Base-by-base conservation (phyloP, 2,329 filamentous ascomycete species). In the Colletotrichum orbiculare region DNA sequence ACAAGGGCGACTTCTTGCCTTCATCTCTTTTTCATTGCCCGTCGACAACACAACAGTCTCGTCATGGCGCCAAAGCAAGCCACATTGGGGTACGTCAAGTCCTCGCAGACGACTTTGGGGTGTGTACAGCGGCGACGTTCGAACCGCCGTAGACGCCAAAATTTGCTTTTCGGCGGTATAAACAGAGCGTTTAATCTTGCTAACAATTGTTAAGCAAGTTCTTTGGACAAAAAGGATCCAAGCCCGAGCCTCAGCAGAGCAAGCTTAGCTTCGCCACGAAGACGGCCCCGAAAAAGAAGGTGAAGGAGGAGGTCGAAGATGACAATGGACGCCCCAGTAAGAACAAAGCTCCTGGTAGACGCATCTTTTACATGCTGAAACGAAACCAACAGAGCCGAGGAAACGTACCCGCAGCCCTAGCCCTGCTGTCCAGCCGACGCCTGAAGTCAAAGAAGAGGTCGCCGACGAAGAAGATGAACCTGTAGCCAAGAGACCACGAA, bases 31-130 rank as follows among this genome's bases (percentile, higher is more conserved):
- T 49, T 50, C 42, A 39, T 25, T 25, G 25, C 25, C 39, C 34
- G 34, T 60, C 25, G 35, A 41, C 15, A 43, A 7, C 50, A 58
- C n/a, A 38, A 17, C 49, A 10, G 34, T 17, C 13, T 70, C 70
- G 60, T 47, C 47, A 83, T 83, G 80, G 80, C 82, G 70, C 81
- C 81, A 47, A 94, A 92, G 76, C 93, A 97, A 81, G 89, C 91
- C 73, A 97, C 92, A 67, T 81, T 97, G 77, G 92, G 92, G 94
- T 97, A 96, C 81, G 93, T 95, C 68, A 90, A 87, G 79, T 81
- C 89, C 72, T 84, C 85, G 69, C 92, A 95, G 82, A 87, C 85
- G 74, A 93, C 89, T 71, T 81, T 95, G 77, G 87, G 89, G 91
- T 94, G 87, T 79, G 81, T 79, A 63, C 62, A 60, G 67, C 68